Evolutionary conservation across 768 basidiomycete genomes (phyloP).

Genomic region (Trametopsis cervina): DNA sequence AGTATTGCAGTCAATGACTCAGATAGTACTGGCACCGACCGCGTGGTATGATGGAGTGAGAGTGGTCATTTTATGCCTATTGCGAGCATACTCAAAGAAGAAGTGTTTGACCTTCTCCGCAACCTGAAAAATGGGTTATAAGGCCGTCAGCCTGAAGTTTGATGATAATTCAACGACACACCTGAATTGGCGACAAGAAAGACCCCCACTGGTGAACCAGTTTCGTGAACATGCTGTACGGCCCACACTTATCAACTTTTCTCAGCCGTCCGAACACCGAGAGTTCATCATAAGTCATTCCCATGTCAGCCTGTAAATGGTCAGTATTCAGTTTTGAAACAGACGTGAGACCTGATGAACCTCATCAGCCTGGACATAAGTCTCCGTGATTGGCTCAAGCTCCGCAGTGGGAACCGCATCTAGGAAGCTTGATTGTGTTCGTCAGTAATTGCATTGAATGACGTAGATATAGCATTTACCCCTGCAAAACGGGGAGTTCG

Average conservation of each 20-base stretch:
- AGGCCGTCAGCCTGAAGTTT: too few species aligned
- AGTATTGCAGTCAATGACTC: conserved; percentile 2
- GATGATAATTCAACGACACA: conserved; percentile 23
- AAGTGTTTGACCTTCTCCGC: conserved; percentile 97
- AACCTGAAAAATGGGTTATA: conserved; percentile 44
- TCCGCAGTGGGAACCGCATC: conserved; percentile 93
- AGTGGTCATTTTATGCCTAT: conserved; percentile 98
- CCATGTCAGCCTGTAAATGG: conserved; percentile 79
- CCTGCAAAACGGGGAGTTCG: conserved; percentile 74
- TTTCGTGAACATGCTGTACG: conserved; percentile 96
- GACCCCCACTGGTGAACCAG: conserved; percentile 91
- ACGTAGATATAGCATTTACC: conserved; percentile 33
- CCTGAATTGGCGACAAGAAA: conserved; percentile 76
- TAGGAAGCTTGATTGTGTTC: conserved; percentile 62
- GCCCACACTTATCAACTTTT: conserved; percentile 96
- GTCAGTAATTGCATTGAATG: neutral
- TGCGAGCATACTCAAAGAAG: conserved; percentile 94
- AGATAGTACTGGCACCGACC: conserved; percentile 37
- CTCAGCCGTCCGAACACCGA: conserved; percentile 89
- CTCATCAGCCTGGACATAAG: conserved; percentile 95
- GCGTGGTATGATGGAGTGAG: conserved; percentile 92
- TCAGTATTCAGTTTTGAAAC: neutral
- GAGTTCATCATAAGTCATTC: conserved; percentile 98
- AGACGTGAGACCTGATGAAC: conserved; percentile 29
- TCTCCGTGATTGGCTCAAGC: conserved; percentile 89